Evolutionary conservation across 2,329 filamentous ascomycete genomes (phyloP), one percentile per base, ranked within the genome.

Genomic region (Aureobasidium zeae): DNA sequence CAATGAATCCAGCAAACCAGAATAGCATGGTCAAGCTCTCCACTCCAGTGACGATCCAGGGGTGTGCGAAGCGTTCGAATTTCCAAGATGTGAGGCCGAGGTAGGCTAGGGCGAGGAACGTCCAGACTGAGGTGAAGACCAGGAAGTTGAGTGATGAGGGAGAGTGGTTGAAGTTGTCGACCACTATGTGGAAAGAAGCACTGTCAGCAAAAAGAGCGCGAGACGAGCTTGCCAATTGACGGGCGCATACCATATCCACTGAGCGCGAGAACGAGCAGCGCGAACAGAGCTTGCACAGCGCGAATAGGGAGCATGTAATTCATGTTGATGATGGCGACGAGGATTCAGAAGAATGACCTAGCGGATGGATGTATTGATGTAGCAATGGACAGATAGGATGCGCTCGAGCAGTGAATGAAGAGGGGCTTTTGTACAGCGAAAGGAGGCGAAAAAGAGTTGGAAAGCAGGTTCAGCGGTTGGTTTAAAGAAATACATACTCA

Each of bases 1-100:
- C 85, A 52, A 93, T 79, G 55, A 86, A 83, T 5, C 86, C 86
- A 1, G 82, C 80, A 57, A 95, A 91, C 87, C 87, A 94, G 69
- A 93, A 93, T 45, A 93, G 71, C 65, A 82, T 80, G 8, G 85
- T 91, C 17, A 91, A 52, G 34, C 68, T 69, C 56, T 93, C 83
- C 22, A 85, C 69, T 1, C 56, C 78, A 13, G 88, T 67, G 12
- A 86, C 74, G 32, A 72, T 76, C 38, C 77, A 75, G 41, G 72
- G 74, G 61, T 86, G 77, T 54, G 79, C 79, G 9, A 77, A 54
- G 19, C 55, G 51, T 38, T 51, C 51, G 46, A 57, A 57, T 17
- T 48, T 55, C 57, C 52, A 56, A 1, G 84, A 83, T 2, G 79
- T 69, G 37, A 88, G 49, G 54, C 78, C 70, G 48, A 93, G 72